phyloP scores from a whole-genome alignment of 305 asterid genomes.

The Caryopteris hybrid region DNA sequence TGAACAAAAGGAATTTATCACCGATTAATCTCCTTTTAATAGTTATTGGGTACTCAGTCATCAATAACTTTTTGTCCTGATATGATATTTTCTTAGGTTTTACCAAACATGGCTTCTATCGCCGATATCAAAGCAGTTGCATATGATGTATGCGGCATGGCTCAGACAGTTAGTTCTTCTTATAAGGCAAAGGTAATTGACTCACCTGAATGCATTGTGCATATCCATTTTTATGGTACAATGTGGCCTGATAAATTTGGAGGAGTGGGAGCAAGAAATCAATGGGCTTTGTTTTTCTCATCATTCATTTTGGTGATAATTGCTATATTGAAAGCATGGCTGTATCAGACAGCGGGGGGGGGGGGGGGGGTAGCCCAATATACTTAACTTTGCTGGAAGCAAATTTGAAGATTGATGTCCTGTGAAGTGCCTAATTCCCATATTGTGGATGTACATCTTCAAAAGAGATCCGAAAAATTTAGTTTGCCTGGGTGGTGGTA shows the following conservation, averaged over 20 bases:
- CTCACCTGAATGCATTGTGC: constrained; percentile 19
- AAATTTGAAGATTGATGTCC: constrained; percentile 2
- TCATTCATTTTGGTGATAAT: not conserved
- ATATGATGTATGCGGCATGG: constrained; percentile 78
- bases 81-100: constrained; percentile 48
- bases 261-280: constrained; percentile 6
- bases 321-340: constrained; percentile 1
- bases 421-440: not conserved
- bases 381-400: not conserved
- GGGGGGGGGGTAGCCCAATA: not conserved
- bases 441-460: constrained; percentile 5
- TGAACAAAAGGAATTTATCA: constrained; percentile 1
- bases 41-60: constrained; percentile 7
- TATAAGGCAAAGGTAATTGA: constrained; percentile 67
- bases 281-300: not conserved
- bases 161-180: constrained; percentile 57
- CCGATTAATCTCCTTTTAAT: constrained; percentile 10
- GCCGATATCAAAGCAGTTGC: constrained; percentile 81
- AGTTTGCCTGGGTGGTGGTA: constrained; percentile 6
- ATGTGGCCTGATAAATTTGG: constrained; percentile 8
- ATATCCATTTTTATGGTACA: not conserved
- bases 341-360: constrained; percentile 2
- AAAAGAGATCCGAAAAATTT: not conserved
- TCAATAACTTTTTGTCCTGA: constrained; percentile 14
- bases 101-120: constrained; percentile 91